Evolutionary conservation across 2,329 filamentous ascomycete genomes (phyloP).

Genomic region (Paramyrothecium sp.): DNA sequence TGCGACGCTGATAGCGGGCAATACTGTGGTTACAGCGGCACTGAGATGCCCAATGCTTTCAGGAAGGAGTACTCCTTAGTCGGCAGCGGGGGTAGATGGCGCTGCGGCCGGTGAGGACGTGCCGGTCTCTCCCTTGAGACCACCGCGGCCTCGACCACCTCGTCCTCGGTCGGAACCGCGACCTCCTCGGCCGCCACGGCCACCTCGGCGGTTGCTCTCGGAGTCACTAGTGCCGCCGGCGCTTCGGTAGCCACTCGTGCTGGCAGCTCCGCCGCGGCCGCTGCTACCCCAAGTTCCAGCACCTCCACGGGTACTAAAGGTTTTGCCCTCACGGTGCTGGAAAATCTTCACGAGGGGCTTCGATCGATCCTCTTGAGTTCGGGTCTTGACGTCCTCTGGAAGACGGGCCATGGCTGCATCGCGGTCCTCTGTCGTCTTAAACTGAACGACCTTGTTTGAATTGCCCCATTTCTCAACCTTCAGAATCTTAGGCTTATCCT

Average conservation of each 20-base stretch:
- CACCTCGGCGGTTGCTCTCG: slow-evolving; percentile 55
- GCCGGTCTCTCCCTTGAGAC: slow-evolving; percentile 58
- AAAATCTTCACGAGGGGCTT: slow-evolving; percentile 84
- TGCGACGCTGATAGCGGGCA: neutral
- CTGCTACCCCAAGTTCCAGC: slow-evolving; percentile 68
- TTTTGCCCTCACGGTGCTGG: slow-evolving; percentile 62
- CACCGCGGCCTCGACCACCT: slow-evolving; percentile 54
- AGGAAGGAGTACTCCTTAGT: slow-evolving; percentile 19
- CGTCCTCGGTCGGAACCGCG: slow-evolving; percentile 59
- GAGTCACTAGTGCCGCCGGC: slow-evolving; percentile 73
- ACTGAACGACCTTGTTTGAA: slow-evolving; percentile 82
- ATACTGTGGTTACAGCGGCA: neutral
- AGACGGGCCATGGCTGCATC: slow-evolving; percentile 75
- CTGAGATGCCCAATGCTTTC: too few relatives aligned
- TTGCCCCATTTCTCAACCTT: slow-evolving; percentile 77
- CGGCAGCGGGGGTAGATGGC: slow-evolving; percentile 47
- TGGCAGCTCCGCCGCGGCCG: slow-evolving; percentile 56
- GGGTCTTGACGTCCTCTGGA: slow-evolving; percentile 73
- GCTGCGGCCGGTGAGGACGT: slow-evolving; percentile 51
- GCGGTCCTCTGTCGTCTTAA: slow-evolving; percentile 76
- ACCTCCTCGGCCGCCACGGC: slow-evolving; percentile 55
- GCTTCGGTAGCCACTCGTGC: slow-evolving; percentile 78
- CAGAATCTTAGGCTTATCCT: slow-evolving; percentile 78
- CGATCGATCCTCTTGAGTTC: slow-evolving; percentile 68
- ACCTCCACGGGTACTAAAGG: slow-evolving; percentile 59